Evolutionary conservation across 2,329 filamentous ascomycete species (phyloP), one percentile per base, ranked within the genome.

Genomic region (Penicillium sp.): DNA sequence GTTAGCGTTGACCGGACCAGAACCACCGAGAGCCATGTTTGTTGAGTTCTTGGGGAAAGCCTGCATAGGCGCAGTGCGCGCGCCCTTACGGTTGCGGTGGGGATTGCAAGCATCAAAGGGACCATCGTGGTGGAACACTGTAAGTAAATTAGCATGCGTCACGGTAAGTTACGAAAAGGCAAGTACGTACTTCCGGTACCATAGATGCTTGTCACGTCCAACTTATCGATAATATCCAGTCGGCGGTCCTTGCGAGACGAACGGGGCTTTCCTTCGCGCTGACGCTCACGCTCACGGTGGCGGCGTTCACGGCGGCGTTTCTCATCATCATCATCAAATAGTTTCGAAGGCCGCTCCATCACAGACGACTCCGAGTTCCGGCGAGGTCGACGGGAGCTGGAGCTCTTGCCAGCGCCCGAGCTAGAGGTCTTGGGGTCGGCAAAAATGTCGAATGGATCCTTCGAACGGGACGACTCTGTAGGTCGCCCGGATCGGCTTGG

Each of bases 31-130:
- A 1, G 88, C 88, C 80, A 96, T 98, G 80, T 99, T 99, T 59
- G 90, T 84, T 1, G 92, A 97, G 67, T 90, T 92, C 69, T 91
- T 91, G 23, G 95, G 92, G 76, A 98, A 99, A 2, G 95, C 95
- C 73, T 96, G 88, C 92, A 99, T 97, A 0, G 95, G 95, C 7
- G 95, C 92, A 54, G 90, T 87, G 59, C 88, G 86, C 69, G 89
- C 88, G 67, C 88, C 91, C 70, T 90, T 90, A 57, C 91, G 88
- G 75, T 98, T 99, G 63, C 95, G 91, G 73, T 96, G 90, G 4
- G 95, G 92, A 74, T 96, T 96, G 73, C 95, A 91, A 21, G 95
- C 95, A 75, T 99, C 95, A 69, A 97, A 99, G 4, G 95, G 95
- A 1, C 95, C 95, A 69, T 98, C 95, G 71, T 99, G 95, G 69